These are phyloP conservation scores for Phytopythium chamaehyphon DNA, from an alignment of 352 stramenopile species.

Conservation along the genomic window DNA sequence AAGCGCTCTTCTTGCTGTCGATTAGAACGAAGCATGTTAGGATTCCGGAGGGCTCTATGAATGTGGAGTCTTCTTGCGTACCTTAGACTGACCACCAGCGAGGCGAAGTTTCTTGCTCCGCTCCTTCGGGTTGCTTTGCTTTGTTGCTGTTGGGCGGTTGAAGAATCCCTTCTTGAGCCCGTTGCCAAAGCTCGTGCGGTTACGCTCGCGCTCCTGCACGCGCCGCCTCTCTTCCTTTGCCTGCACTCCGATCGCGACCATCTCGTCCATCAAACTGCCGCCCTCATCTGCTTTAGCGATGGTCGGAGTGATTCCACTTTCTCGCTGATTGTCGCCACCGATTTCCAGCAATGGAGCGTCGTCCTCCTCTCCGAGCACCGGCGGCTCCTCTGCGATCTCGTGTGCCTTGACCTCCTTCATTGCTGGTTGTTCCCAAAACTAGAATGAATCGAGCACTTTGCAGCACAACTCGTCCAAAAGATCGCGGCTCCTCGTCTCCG, in stretches of 20 bases:
- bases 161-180: slow-evolving; percentile 81
- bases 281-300: background rate
- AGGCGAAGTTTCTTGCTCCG: too few relatives aligned
- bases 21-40: background rate
- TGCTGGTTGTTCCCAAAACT: background rate
- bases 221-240: slow-evolving; percentile 50
- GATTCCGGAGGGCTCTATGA: too few relatives aligned
- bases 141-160: slow-evolving; percentile 10
- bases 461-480: background rate
- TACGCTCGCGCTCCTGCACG: slow-evolving; percentile 40
- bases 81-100: too few relatives aligned
- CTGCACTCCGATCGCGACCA: slow-evolving; percentile 44
- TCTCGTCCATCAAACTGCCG: slow-evolving; percentile 73
- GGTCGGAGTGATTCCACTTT: background rate
- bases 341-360: background rate
- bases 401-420: slow-evolving; percentile 11
- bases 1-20: slow-evolving; percentile 38
- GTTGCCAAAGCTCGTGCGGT: slow-evolving; percentile 43
- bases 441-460: too few relatives aligned
- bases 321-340: slow-evolving; percentile 25
- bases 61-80: too few relatives aligned
- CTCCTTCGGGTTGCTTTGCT: background rate
- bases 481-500: background rate
- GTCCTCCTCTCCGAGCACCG: slow-evolving; percentile 26
- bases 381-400: slow-evolving; percentile 43